Conservation (phyloP, 495 filamentous ascomycete species). For the Penicillium chermesinum region DNA sequence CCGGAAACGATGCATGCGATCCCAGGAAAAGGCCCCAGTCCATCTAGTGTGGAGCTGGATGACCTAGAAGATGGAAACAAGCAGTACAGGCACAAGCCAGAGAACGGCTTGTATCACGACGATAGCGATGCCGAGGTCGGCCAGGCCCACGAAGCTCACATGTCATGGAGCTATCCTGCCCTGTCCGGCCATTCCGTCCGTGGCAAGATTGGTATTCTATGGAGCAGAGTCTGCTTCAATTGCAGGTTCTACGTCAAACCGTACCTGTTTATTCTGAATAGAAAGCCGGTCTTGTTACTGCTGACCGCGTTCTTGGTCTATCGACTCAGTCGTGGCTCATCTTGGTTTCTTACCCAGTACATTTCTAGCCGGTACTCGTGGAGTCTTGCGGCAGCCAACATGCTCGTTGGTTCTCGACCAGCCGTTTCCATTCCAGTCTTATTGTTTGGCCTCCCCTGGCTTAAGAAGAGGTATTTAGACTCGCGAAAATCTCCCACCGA, state of each 20-base stretch:
- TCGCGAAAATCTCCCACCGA: slow-evolving; percentile 23
- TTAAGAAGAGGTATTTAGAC: slow-evolving; percentile 16
- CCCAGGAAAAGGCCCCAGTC: slow-evolving; percentile 3
- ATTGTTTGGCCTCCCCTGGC: slow-evolving; percentile 42
- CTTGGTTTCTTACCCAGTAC: slow-evolving; percentile 52
- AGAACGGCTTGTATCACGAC: slow-evolving; percentile 11
- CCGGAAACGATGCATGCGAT: slow-evolving; percentile 51
- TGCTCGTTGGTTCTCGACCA: slow-evolving; percentile 48
- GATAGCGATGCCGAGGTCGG: slow-evolving; percentile 17
- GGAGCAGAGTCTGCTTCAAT: slow-evolving; percentile 13
- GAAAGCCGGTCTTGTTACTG: slow-evolving; percentile 42
- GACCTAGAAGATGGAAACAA: slow-evolving; percentile 17
- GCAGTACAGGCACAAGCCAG: slow-evolving; percentile 2
- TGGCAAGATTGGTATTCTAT: background rate
- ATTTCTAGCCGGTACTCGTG: slow-evolving; percentile 53
- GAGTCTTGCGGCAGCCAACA: slow-evolving; percentile 50
- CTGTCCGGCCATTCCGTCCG: slow-evolving; percentile 5
- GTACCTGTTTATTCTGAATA: slow-evolving; percentile 42
- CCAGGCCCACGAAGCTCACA: slow-evolving; percentile 7
- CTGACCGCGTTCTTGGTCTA: slow-evolving; percentile 49
- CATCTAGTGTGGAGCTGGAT: slow-evolving; percentile 29
- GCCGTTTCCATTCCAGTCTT: slow-evolving; percentile 49
- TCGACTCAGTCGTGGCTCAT: slow-evolving; percentile 45
- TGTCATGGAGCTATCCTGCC: slow-evolving; percentile 22
- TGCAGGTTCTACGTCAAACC: slow-evolving; percentile 27